These are phyloP conservation scores for Parathielavia appendiculata DNA, from an alignment of 495 filamentous ascomycete genomes.

Conservation along the genomic window DNA sequence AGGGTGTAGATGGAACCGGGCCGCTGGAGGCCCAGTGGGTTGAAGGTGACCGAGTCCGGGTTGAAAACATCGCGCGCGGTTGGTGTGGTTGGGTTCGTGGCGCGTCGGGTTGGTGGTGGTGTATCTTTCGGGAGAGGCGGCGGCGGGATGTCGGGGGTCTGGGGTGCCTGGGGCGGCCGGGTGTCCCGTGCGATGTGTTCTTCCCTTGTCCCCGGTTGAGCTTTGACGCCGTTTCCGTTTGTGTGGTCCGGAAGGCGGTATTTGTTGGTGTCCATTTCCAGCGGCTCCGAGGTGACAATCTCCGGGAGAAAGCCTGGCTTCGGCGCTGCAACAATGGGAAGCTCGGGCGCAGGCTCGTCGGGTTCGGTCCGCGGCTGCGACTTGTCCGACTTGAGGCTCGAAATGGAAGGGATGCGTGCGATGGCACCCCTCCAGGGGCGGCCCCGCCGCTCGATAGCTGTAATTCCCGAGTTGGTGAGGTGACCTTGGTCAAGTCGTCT, in stretches of 20 bases:
- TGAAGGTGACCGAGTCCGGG: conserved; percentile 44
- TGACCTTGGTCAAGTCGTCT: conserved; percentile 61
- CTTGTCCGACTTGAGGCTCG: conserved; percentile 32
- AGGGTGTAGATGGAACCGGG: conserved; percentile 82
- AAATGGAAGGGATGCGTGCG: conserved; percentile 36
- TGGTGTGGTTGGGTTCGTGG: conserved; percentile 16
- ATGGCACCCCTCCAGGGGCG: conserved; percentile 57
- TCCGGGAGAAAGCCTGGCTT: conserved; percentile 41
- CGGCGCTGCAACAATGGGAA: conserved; percentile 7
- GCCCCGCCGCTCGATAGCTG: conserved; percentile 54
- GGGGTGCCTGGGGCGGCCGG: conserved; percentile 23
- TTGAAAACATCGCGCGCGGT: conserved; percentile 35
- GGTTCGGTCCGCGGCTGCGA: conserved; percentile 17
- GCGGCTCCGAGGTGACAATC: conserved; percentile 36
- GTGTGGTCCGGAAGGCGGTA: conserved; percentile 59
- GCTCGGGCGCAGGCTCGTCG: conserved; percentile 20
- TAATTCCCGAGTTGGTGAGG: conserved; percentile 49
- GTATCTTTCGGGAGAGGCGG: conserved; percentile 47
- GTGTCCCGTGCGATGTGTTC: conserved; percentile 49
- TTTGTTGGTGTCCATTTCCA: conserved; percentile 58
- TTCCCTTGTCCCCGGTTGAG: conserved; percentile 45
- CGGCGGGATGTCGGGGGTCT: conserved; percentile 32
- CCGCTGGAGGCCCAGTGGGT: conserved; percentile 53
- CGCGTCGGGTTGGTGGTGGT: conserved; percentile 31
- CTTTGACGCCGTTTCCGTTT: conserved; percentile 57